phyloP scores from a whole-genome alignment of 345 rosid genomes.

The Conringia planisiliqua region DNA sequence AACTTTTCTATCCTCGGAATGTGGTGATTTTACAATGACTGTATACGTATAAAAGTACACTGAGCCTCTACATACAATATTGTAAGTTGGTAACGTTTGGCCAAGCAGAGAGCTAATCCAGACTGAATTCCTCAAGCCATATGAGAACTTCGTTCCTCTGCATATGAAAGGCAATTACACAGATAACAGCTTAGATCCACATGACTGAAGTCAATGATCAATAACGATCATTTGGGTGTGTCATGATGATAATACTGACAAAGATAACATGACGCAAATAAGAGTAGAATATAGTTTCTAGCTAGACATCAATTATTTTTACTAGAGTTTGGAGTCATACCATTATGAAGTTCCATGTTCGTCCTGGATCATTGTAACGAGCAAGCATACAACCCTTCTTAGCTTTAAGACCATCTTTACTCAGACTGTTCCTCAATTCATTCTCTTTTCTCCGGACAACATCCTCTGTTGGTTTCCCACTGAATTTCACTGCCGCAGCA shows the following conservation, averaged over 20 bases:
- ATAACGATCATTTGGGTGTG: not conserved
- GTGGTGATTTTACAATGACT: not conserved
- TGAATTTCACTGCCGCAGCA: constrained; percentile 73
- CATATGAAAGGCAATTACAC: not conserved
- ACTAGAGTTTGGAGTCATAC: constrained; percentile 33
- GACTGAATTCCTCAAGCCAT: constrained; percentile 62
- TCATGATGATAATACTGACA: not conserved
- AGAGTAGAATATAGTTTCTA: not conserved
- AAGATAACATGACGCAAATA: not conserved
- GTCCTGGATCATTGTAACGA: constrained; percentile 87
- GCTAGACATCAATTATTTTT: not conserved
- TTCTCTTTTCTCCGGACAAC: constrained; percentile 53
- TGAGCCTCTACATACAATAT: not conserved
- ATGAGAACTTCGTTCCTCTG: constrained; percentile 71
- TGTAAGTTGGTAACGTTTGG: not conserved
- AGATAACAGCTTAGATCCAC: not conserved
- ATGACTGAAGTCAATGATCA: not conserved
- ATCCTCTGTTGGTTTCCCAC: constrained; percentile 79
- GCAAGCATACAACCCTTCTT: constrained; percentile 71
- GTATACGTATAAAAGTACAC: not conserved
- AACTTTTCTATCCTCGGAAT: not conserved
- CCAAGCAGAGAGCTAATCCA: constrained; percentile 25
- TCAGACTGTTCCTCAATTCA: constrained; percentile 48
- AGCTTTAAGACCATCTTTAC: constrained; percentile 63
- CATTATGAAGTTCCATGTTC: constrained; percentile 70